A percentile compares a stretch with the other conserved stretches of the same genome.
These are phyloP conservation scores for Venturia carpophila DNA, from an alignment of 2,329 filamentous ascomycete genomes.

Conservation along the genomic window DNA sequence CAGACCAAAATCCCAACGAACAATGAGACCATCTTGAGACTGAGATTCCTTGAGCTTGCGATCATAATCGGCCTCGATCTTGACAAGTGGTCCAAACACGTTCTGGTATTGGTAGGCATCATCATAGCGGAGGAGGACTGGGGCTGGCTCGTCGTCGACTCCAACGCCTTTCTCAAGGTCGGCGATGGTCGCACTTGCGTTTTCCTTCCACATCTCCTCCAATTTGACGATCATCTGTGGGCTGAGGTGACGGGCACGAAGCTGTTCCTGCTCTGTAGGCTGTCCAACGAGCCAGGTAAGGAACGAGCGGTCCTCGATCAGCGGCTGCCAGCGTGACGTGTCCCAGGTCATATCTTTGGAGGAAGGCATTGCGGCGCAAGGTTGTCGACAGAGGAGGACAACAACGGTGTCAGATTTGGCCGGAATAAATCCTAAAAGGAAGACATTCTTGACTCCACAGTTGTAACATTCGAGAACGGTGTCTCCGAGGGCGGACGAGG, in stretches of 20 bases:
- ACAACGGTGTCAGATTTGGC: constrained; percentile 98
- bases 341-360: constrained; percentile 99
- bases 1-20: constrained; percentile 88
- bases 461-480: constrained; percentile 98
- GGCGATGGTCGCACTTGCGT: constrained; percentile 75
- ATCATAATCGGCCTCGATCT: constrained; percentile 98
- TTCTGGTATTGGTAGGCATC: constrained; percentile 99
- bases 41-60: constrained; percentile 98
- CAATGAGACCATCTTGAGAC: constrained; percentile 88
- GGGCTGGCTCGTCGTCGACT: constrained; percentile 89
- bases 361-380: constrained; percentile 87
- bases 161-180: constrained; percentile 87
- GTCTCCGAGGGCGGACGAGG: constrained; percentile 84
- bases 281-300: constrained; percentile 84
- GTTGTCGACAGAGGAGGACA: constrained; percentile 90
- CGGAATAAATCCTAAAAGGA: constrained; percentile 93
- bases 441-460: constrained; percentile 98
- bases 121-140: constrained; percentile 87
- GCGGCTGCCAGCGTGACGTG: constrained; percentile 90
- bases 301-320: constrained; percentile 95
- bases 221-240: constrained; percentile 93
- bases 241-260: constrained; percentile 85
- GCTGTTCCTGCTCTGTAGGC: constrained; percentile 89
- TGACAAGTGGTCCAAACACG: constrained; percentile 93
- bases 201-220: constrained; percentile 98